Base-by-base conservation (phyloP, 116 monocot species). In the Trichopus zeylanicus region DNA sequence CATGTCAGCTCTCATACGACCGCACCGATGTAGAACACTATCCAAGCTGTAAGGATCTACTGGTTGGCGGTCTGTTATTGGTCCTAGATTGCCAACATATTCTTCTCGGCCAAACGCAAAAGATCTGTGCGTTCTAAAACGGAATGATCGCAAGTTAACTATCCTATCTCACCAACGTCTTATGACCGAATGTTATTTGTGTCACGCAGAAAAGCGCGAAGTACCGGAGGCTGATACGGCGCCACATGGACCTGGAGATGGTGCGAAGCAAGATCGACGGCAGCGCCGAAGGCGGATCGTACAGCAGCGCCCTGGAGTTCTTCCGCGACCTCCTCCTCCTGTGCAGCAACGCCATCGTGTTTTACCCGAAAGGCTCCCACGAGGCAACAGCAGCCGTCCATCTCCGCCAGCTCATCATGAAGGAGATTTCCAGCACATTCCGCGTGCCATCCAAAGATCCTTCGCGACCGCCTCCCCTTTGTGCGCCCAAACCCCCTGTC, bases 311-410 rank as follows among this genome's bases (percentile, higher is more conserved):
- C 24, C 26, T 51, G 15, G 76, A 83, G 58, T 76, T 83, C 65
- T 83, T 73, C 54, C 88, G 83, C 34, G 88, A 88, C 39, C 55
- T 88, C n/a, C 65, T 88, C 19, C 73, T 88, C 4, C 68, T 88
- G 12, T 88, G 78, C 68, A 61, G 58, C 35, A 88, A 88, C 37
- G 88, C 83, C 22, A 56, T 76, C 52, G 68, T 79, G 59, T 88
- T 80, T 77, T 88, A 30, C 65, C 74, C 76, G 3, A 76, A 68
- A 5, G 42, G 31, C 11, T 79, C 79, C 19, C 39, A 63, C 15
- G 68, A 83, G 48, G 67, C 57, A 9, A 22, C 57, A 29, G 68
- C 87, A 18, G 87, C 87, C 34, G 34, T 67, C 42, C 46, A 64
- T 39, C 59, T 79, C 24, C 82, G 78, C 26, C 26, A 52, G 4